Percentiles rank a stretch among this genome's conserved stretches.
phyloP scores from a whole-genome alignment of 179 eudicot species.

The Patellifolia procumbens region DNA sequence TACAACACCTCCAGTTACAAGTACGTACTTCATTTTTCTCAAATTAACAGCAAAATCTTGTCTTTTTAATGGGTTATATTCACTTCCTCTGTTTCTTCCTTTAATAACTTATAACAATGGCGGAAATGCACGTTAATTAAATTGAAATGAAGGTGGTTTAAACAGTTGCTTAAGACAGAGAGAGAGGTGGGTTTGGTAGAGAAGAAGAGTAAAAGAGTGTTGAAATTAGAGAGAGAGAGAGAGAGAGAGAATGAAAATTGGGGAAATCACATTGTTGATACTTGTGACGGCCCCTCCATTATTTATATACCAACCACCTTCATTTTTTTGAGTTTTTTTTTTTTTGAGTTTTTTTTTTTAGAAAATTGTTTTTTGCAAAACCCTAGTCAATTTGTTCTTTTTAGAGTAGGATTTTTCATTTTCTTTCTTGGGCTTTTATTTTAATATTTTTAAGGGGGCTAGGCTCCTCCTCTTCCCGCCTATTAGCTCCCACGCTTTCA shows the following conservation, averaged over 20 bases:
- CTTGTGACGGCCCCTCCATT: slow-evolving; percentile 2
- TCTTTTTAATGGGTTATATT: not conserved
- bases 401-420: not conserved
- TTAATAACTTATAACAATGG: not conserved
- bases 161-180: slow-evolving; percentile 1
- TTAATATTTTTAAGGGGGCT: not conserved
- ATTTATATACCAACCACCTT: not conserved
- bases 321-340: not conserved
- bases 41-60: not conserved
- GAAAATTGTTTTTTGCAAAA: not conserved
- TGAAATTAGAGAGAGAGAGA: not conserved
- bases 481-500: not conserved
- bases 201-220: no score
- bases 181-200: not conserved
- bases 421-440: no score
- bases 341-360: not conserved
- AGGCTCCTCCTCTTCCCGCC: not conserved
- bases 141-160: not conserved
- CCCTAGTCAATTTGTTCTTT: not conserved
- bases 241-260: not conserved
- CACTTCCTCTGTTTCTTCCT: slow-evolving; percentile 3
- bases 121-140: slow-evolving; percentile 1
- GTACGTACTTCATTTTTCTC: slow-evolving; percentile 69
- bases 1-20: slow-evolving; percentile 92
- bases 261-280: not conserved